Evolutionary conservation across 164 flowering plant genomes (phyloP), one percentile per base, ranked within the genome.

Genomic region (Macadamia tetraphylla): DNA sequence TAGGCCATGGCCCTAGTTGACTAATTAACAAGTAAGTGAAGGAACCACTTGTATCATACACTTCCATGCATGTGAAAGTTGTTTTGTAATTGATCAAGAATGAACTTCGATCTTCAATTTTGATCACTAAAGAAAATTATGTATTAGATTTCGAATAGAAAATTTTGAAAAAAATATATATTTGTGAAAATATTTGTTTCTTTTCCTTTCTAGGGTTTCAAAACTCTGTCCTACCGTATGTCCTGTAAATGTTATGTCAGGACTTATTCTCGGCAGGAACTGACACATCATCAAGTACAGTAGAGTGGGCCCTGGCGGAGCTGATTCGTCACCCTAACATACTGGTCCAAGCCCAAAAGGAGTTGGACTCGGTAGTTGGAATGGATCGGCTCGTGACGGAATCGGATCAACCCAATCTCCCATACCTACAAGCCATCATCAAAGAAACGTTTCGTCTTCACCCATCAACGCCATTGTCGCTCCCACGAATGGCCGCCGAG

Each of bases 391-490:
- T 85, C 1, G 90, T 88, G 0, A 42, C 76, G 0, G 98, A 91
- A 49, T 60, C 76, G 0, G 98, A 93, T 73, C 67, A 89, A 1
- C 13, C 85, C 63, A 65, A 79, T 1, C 81, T 93, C 3, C 40
- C 91, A 8, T 82, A 67, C 77, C 79, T 92, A 53, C 87, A 88
- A 61, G 97, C 95, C 58, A 67, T 93, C 0, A 58, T 88, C 71
- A 93, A 91, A 73, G 98, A 91, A 67, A 83, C 81, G 3, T 86
- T 89, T 76, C 87, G 98, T n/a, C 86, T 91, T 60, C 98, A 93
- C 79, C 98, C 98, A 0, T 84, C 97, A 2, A 88, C 94, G 0
- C 98, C 95, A 0, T 88, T 93, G 53, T 89, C 95, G 11, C 86
- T 89, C 0, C 97, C 98, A 0, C 80, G 95, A 11, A 72, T 81